Conservation (phyloP, 805 yeast genomes). For the Suhomyces faveliae region DNA sequence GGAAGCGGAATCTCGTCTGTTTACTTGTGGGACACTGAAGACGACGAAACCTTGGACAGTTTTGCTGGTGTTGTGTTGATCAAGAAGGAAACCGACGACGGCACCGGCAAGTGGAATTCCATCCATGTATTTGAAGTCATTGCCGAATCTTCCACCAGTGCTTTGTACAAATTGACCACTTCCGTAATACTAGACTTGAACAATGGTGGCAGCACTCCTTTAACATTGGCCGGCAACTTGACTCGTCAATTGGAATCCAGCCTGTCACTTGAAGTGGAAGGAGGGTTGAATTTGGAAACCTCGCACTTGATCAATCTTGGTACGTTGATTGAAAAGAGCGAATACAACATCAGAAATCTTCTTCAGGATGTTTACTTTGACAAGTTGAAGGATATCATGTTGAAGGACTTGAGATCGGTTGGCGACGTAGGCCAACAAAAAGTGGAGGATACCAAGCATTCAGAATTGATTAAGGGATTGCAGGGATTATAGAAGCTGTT, state of each 20-base stretch:
- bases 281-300: slow-evolving; percentile 41
- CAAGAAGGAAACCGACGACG: slow-evolving; percentile 61
- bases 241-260: slow-evolving; percentile 77
- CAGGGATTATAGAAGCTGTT: slow-evolving; percentile 31
- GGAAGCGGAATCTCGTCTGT: slow-evolving; percentile 84
- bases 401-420: slow-evolving; percentile 42
- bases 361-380: slow-evolving; percentile 94
- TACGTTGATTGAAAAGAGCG: slow-evolving; percentile 80
- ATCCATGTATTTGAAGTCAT: slow-evolving; percentile 86
- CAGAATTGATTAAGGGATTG: slow-evolving; percentile 39
- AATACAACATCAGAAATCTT: slow-evolving; percentile 79
- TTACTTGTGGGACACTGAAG: slow-evolving; percentile 86
- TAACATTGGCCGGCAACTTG: slow-evolving; percentile 73
- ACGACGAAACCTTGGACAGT: slow-evolving; percentile 44
- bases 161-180: slow-evolving; percentile 72
- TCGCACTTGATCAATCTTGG: slow-evolving; percentile 89
- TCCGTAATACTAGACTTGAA: slow-evolving; percentile 78
- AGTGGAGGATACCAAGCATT: slow-evolving; percentile 31
- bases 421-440: slow-evolving; percentile 34
- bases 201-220: slow-evolving; percentile 16
- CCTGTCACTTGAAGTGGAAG: slow-evolving; percentile 37
- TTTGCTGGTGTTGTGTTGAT: slow-evolving; percentile 91
- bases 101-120: slow-evolving; percentile 79
- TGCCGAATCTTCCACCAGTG: slow-evolving; percentile 36
- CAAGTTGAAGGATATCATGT: slow-evolving; percentile 82